Conservation (phyloP, 2,329 filamentous ascomycete species). For the Sporothrix inflata region DNA sequence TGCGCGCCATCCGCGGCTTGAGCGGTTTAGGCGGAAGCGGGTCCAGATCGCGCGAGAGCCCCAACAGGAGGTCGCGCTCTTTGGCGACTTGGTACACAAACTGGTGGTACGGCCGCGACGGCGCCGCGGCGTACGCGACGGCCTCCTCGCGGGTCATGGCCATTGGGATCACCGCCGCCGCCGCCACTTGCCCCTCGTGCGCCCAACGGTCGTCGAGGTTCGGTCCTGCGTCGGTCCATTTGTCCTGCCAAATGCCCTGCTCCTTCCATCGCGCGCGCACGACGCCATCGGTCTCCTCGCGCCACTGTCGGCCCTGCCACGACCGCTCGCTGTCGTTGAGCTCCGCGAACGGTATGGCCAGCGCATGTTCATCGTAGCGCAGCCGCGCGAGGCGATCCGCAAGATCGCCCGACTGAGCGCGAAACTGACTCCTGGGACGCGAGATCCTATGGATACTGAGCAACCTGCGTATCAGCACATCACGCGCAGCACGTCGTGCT, state of each 20-base stretch:
- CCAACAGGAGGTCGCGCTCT: background rate
- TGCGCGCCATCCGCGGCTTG: background rate
- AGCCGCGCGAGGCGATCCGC: no score
- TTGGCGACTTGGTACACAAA: background rate
- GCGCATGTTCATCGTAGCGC: no score
- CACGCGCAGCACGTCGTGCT: background rate
- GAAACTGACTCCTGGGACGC: no score
- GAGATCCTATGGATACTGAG: no score
- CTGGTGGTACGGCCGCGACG: background rate
- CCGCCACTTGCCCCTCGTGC: background rate
- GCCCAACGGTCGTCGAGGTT: background rate
- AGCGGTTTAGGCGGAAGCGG: background rate
- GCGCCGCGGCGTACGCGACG: background rate
- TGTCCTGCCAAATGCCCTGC: background rate
- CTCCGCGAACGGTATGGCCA: no score
- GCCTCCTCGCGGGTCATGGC: background rate
- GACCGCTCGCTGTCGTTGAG: background rate
- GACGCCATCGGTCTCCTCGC: background rate
- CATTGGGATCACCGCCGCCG: background rate
- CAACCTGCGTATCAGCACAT: no score
- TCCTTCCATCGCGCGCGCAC: background rate
- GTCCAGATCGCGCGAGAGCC: background rate
- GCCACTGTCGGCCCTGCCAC: background rate
- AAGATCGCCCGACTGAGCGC: no score
- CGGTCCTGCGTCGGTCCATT: background rate